Evolutionary conservation across 208 protist species (phyloP), one percentile per base, ranked within the genome.

Genomic region (Leishmania arabica): DNA sequence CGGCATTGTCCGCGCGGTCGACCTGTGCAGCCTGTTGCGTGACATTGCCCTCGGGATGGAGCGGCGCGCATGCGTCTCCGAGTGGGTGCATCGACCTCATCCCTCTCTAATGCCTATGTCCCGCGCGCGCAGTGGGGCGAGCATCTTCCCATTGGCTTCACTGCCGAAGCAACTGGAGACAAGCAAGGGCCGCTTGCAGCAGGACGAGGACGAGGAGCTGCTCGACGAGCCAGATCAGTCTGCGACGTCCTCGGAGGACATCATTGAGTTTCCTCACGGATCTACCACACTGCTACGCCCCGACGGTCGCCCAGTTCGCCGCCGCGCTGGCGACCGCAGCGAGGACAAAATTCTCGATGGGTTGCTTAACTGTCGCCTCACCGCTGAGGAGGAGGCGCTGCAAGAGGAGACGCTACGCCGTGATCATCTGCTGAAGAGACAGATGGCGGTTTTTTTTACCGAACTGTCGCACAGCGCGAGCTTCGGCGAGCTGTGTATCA

Each of bases 401-500:
- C 83, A 86, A 45, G 83, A 88, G 80, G 87, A 93, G 78, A 81
- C 79, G 73, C 56, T 86, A 49, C 88, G 87, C 8, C 83, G 82
- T 1, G 90, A 94, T 58, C 77, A 82, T 54, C 62, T 90, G 71
- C 75, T 85, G 49, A 88, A 86, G n/a, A 62, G 83, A 49, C 90
- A 93, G 80, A 87, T 86, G 74, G 85, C 91, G 0, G 82, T 77
- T 11, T 93, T 92, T 74, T 95, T 97, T 62, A 81, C 79, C 42
- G 85, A 89, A 54, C 65, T 97, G 42, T 90, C 92, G 45, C 86
- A 91, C 75, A 93, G 88, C 75, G 81, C 83, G 19, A 93, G 89
- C 74, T 91, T 97, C 76, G 89, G 77, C 21, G 92, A 95, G 83
- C 84, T 97, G 45, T 89, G 85, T 68, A 86, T 95, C 77, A 86